Conservation (phyloP, 2,329 filamentous ascomycete species). For the Celoporthe dispersa region DNA sequence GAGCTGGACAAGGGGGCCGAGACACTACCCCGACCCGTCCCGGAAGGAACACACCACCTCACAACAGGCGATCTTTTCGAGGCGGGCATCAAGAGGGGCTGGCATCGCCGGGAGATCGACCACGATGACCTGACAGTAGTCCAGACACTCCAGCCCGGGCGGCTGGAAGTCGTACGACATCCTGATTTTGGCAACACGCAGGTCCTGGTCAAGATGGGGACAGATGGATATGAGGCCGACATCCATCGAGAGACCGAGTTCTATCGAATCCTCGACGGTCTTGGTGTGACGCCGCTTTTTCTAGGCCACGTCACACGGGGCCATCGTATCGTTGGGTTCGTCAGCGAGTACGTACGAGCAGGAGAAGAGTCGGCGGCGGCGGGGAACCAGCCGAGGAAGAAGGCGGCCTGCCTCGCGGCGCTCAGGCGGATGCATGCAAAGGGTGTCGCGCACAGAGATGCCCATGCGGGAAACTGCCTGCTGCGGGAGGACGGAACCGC, state of each 20-base stretch:
- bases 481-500: slow-evolving; percentile 25
- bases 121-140: slow-evolving; percentile 16
- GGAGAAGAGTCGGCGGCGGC: neutral
- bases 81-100: neutral
- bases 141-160: slow-evolving; percentile 22
- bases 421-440: slow-evolving; percentile 28
- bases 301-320: slow-evolving; percentile 25
- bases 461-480: slow-evolving; percentile 32
- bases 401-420: slow-evolving; percentile 20
- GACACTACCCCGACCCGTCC: neutral
- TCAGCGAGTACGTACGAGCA: slow-evolving; percentile 25
- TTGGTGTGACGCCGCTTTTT: slow-evolving; percentile 24
- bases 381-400: neutral
- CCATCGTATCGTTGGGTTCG: slow-evolving; percentile 22
- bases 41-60: neutral
- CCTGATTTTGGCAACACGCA: slow-evolving; percentile 13
- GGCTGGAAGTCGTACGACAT: slow-evolving; percentile 27
- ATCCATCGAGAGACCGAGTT: slow-evolving; percentile 23
- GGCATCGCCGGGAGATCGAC: slow-evolving; percentile 20
- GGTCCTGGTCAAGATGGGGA: slow-evolving; percentile 27
- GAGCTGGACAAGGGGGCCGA: too few relatives aligned
- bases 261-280: slow-evolving; percentile 24
- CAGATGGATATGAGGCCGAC: neutral
- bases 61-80: neutral
- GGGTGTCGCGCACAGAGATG: slow-evolving; percentile 29